Conservation (phyloP, 1,139 yeast species). For the Nadsonia commutata region DNA sequence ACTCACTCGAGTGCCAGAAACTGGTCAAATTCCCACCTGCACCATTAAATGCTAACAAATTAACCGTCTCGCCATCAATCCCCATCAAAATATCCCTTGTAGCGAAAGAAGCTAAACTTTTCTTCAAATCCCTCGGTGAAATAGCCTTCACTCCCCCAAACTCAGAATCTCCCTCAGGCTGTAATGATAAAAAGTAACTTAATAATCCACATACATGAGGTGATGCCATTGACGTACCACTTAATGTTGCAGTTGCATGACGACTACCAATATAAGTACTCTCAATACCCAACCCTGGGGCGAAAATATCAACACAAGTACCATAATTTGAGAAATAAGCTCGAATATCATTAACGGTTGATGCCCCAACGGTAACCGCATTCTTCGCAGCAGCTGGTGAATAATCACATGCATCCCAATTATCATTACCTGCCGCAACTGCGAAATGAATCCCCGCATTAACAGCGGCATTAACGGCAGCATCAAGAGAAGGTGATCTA, state of each 20-base stretch:
- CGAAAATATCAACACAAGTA: slow-evolving; percentile 49
- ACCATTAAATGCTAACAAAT: slow-evolving; percentile 83
- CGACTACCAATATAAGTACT: slow-evolving; percentile 71
- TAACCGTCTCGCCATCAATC: slow-evolving; percentile 75
- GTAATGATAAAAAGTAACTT: slow-evolving; percentile 78
- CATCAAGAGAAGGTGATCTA: slow-evolving; percentile 35
- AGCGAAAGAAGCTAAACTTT: slow-evolving; percentile 69
- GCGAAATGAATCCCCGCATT: slow-evolving; percentile 46
- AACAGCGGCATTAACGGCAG: slow-evolving; percentile 46
- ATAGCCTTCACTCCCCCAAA: slow-evolving; percentile 44
- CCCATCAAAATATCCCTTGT: slow-evolving; percentile 55
- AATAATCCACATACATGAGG: slow-evolving; percentile 87
- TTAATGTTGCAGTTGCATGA: slow-evolving; percentile 72
- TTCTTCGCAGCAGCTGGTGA: slow-evolving; percentile 49
- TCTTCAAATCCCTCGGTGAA: slow-evolving; percentile 78
- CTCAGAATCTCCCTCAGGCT: slow-evolving; percentile 73
- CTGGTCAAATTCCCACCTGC: slow-evolving; percentile 67
- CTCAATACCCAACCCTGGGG: slow-evolving; percentile 40
- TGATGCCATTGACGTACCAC: slow-evolving; percentile 99
- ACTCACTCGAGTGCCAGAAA: too few species aligned
- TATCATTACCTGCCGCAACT: slow-evolving; percentile 56
- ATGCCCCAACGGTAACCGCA: slow-evolving; percentile 51
- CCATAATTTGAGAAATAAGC: slow-evolving; percentile 54
- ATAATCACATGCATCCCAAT: slow-evolving; percentile 44
- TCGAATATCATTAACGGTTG: slow-evolving; percentile 33